A percentile compares a stretch with the other conserved stretches of the same genome.
These are phyloP conservation scores for Mortierella claussenii DNA, from an alignment of 192 early-diverging fungal genomes.

Conservation along the genomic window DNA sequence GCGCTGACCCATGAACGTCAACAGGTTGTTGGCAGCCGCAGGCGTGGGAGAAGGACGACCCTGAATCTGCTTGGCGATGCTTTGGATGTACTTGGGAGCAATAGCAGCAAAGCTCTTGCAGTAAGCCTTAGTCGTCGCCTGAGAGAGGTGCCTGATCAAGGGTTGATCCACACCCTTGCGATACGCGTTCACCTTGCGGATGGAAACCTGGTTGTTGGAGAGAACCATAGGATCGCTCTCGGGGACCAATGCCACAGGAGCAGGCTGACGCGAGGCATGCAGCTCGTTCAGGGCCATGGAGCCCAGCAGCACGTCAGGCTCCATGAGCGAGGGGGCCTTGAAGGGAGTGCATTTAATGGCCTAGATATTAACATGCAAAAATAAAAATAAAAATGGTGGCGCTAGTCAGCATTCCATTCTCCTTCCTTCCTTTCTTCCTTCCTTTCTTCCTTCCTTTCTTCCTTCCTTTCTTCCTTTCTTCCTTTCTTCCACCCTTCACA, in stretches of 20 bases:
- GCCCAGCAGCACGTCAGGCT: conserved; percentile 16
- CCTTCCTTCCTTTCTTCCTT: not conserved
- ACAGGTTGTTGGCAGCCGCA: conserved; percentile 11
- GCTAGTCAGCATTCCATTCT: too few species aligned
- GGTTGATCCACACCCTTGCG: conserved; percentile 26
- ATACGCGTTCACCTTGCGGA: conserved; percentile 27
- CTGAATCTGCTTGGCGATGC: conserved; percentile 1
- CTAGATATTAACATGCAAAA: too few species aligned
- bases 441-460: not conserved
- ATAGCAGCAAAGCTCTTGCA: conserved; percentile 16
- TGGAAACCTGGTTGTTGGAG: conserved; percentile 20
- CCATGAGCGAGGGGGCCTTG: conserved; percentile 41
- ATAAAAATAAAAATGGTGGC: too few species aligned
- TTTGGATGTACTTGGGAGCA: conserved; percentile 19
- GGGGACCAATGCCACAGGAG: conserved; percentile 22
- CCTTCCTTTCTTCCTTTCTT: not conserved
- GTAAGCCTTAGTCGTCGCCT: conserved; percentile 17
- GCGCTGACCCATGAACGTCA: conserved; percentile 44
- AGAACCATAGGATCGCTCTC: conserved; percentile 31
- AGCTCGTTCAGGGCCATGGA: conserved; percentile 47
- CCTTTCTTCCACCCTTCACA: too few species aligned
- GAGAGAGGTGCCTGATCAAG: not conserved
- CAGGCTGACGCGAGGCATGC: conserved; percentile 13
- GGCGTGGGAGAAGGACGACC: conserved; percentile 10
- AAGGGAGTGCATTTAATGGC: conserved; percentile 20